A percentile compares a stretch with the other conserved stretches of the same genome.
phyloP scores from a whole-genome alignment of 208 protist genomes.

The Strigomonas culicis region DNA sequence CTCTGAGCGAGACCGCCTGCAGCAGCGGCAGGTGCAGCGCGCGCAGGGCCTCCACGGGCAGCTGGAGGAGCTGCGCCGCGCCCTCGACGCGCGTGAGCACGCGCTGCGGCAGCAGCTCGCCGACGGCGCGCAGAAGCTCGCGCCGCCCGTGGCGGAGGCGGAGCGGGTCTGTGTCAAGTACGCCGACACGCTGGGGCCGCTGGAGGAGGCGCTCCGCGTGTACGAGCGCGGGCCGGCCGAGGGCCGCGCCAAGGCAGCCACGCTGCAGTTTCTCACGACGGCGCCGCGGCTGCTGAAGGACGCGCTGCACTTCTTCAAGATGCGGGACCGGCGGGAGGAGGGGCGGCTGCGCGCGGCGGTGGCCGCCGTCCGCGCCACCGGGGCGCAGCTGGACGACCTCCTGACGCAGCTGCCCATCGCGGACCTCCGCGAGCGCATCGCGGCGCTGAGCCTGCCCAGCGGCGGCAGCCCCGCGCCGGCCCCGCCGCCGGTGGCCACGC shows the following conservation, averaged over 20 bases:
- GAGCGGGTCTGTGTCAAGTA: conserved; percentile 32
- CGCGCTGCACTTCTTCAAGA: conserved; percentile 17
- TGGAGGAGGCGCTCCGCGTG: conserved; percentile 26
- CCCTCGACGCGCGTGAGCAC: conserved; percentile 26
- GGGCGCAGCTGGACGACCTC: conserved; percentile 5
- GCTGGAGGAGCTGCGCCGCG: conserved; percentile 27
- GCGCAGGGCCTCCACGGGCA: conserved; percentile 21
- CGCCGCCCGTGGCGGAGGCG: conserved; percentile 35
- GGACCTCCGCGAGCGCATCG: conserved; percentile 6
- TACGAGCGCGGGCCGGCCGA: conserved; percentile 17
- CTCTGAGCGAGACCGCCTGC: conserved; percentile 24
- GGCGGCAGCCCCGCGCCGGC: neutral
- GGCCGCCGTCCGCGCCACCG: conserved; percentile 2
- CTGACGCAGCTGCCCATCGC: neutral
- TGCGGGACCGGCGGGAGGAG: conserved; percentile 18
- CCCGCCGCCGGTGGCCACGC: neutral
- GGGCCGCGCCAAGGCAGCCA: neutral
- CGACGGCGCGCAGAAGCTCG: conserved; percentile 11
- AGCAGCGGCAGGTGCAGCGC: conserved; percentile 20
- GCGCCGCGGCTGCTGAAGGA: conserved; percentile 16
- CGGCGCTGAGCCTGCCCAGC: neutral
- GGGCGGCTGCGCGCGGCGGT: conserved; percentile 15
- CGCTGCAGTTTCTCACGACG: conserved; percentile 16
- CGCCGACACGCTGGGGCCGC: conserved; percentile 23
- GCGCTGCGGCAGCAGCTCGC: conserved; percentile 18